Evolutionary conservation across 176 grass and related monocot species (phyloP).

Genomic region (maize (Zea mays)): Zm-B73-REFERENCE-NAM-5.0 NC_050104.1:3821001-3821500

Average conservation of each 20-base stretch:
- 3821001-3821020: too few species aligned
- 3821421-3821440: too few species aligned
- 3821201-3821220: neutral
- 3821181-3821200: neutral
- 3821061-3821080: neutral
- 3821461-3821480: neutral
- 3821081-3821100: neutral
- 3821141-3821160: neutral
- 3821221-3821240: neutral
- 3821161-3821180: neutral
- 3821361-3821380: neutral
- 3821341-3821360: neutral
- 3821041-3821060: too few species aligned
- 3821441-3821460: neutral
- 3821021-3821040: too few species aligned
- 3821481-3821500: conserved; percentile 32
- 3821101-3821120: neutral
- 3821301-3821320: neutral
- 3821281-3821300: neutral
- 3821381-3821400: neutral
- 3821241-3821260: neutral
- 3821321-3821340: neutral
- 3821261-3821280: neutral
- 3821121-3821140: neutral
- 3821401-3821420: too few species aligned